Evolutionary conservation across 1,284 basidiomycete genomes (phyloP).

Genomic region (Spongiforma sp.): DNA sequence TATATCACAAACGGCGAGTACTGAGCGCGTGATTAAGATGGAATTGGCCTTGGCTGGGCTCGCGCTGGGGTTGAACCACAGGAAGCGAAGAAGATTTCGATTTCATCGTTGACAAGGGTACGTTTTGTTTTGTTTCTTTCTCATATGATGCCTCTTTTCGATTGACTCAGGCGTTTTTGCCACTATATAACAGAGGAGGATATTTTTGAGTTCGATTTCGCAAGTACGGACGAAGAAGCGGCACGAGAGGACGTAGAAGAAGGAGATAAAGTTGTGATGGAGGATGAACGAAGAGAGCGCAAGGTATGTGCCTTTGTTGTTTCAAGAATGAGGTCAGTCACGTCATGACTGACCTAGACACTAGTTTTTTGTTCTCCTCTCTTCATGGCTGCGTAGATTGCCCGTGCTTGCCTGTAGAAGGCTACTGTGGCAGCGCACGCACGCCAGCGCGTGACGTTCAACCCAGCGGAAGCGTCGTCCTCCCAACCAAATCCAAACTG

Average conservation of each 20-base stretch:
- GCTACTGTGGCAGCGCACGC: conserved; percentile 67
- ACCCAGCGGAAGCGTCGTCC: conserved; percentile 49
- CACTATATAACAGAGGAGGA: conserved; percentile 70
- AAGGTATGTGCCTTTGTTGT: conserved; percentile 47
- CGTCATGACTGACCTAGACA: too few relatives aligned
- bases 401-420: conserved; percentile 59
- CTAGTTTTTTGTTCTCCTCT: not conserved
- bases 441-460: conserved; percentile 66
- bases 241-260: conserved; percentile 55
- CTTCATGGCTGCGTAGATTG: conserved; percentile 44
- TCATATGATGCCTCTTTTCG: too few relatives aligned
- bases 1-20: too few relatives aligned
- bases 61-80: conserved; percentile 59
- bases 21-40: too few relatives aligned
- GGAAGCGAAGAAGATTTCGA: conserved; percentile 75
- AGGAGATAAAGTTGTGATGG: conserved; percentile 58
- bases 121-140: too few relatives aligned
- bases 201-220: conserved; percentile 80
- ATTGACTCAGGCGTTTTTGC: too few relatives aligned
- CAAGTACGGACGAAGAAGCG: conserved; percentile 79
- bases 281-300: conserved; percentile 64
- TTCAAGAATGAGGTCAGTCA: too few relatives aligned
- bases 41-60: conserved; percentile 76
- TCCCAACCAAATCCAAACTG: conserved; percentile 29
- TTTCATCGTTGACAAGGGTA: conserved; percentile 68